phyloP scores from a whole-genome alignment of 441 rosid species.

The Hypseocharis bilobata region DNA sequence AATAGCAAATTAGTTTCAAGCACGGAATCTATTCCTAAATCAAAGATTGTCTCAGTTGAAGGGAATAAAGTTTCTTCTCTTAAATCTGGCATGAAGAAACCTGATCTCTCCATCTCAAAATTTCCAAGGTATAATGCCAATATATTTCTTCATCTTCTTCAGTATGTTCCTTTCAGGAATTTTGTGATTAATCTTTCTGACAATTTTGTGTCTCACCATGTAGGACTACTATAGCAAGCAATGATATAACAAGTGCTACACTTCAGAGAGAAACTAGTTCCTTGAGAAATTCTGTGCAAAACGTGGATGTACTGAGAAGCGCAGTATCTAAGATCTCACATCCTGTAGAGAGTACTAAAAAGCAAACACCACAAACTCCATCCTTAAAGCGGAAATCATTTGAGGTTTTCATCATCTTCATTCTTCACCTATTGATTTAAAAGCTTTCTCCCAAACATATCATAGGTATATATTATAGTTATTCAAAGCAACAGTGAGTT shows the following conservation, averaged over 20 bases:
- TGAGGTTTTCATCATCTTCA: conserved; percentile 37
- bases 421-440: not conserved
- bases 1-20: conserved; percentile 30
- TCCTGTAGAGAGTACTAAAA: conserved; percentile 31
- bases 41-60: conserved; percentile 32
- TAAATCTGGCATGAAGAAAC: conserved; percentile 35
- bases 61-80: conserved; percentile 22
- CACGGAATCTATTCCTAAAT: conserved; percentile 27
- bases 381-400: conserved; percentile 59
- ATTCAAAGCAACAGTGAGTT: conserved; percentile 5
- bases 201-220: conserved; percentile 19
- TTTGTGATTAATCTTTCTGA: conserved; percentile 1
- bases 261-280: conserved; percentile 27
- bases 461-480: conserved; percentile 1
- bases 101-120: conserved; percentile 42
- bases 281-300: conserved; percentile 27
- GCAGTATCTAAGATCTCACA: conserved; percentile 23
- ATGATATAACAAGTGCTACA: conserved; percentile 28
- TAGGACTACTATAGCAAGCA: conserved; percentile 38
- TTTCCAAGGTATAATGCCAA: conserved; percentile 37
- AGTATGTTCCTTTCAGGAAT: conserved; percentile 6
- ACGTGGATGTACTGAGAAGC: conserved; percentile 24
- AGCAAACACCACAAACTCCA: conserved; percentile 27
- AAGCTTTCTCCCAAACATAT: not conserved
- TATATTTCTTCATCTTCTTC: conserved; percentile 6